Base-by-base conservation (phyloP, 768 basidiomycete species). In the Termitomyces bulborhizus region DNA sequence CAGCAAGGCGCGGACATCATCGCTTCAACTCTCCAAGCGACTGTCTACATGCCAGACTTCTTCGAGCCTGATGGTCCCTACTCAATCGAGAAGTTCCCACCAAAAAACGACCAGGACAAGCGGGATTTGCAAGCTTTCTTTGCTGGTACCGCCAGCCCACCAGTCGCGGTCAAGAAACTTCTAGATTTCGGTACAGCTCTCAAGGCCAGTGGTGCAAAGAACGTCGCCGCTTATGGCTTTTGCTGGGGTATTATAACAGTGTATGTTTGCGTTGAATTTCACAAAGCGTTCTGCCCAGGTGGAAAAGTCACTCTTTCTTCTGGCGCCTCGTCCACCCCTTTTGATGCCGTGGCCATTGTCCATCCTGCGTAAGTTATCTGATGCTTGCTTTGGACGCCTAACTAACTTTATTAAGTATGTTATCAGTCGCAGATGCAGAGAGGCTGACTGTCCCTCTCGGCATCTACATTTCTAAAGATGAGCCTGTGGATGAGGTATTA, bases 21-120 rank as follows among this genome's bases (percentile, higher is more conserved):
- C 52, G 80, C 82, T 0, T 68, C 73, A 6, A 66, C 76, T 13
- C 66, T 84, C 34, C 72, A 76, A 6, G 79, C 79, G 18, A 78
- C 74, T 26, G 80, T 87, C 37, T 76, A 81, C 64, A 83, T 86
- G 80, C 85, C 84, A 27, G 84, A 86, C 65, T 82, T 86, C 62
- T 84, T 85, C 66, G 77, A 81, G 60, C 77, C 77, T 8, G 67
- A 77, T 29, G 65, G 67, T 39, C 75, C 84, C 1, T 83, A 77
- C 62, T 73, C 80, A 2, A 51, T 67, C 6, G 74, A 74, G 21
- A 71, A 75, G 51, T 83, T 76, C 65, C 84, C 84, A 4, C 82
- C 83, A 7, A 73, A 75, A 59, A 76, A 76, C 3, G 76, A 79
- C 43, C 69, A 78, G 60, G 75, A 80, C 46, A 80, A 82, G 64